Evolutionary conservation across 2,329 filamentous ascomycete genomes (phyloP), one percentile per base, ranked within the genome.

Genomic region (Aspergillus latus): DNA sequence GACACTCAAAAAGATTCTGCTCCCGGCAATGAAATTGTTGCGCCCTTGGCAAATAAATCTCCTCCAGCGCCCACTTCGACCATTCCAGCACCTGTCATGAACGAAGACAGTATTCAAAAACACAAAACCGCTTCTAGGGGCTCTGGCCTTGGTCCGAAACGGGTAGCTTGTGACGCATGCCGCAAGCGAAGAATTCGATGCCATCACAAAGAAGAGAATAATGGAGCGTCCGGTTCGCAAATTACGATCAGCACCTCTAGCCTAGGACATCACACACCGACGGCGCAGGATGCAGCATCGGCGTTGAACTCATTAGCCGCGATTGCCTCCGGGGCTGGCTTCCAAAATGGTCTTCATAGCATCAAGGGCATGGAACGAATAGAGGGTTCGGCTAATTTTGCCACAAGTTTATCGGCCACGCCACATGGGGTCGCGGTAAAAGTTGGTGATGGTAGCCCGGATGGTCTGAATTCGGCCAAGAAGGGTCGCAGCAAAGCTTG

Each of bases 401-500:
- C 63, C 34, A 61, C 67, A 1, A 56, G 64, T 13, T 59, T 68
- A 13, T 59, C 71, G 60, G 62, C 65, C 15, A 65, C 65, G 11
- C 68, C 70, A 13, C 66, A 64, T 36, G 58, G 61, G 9, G 59
- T 61, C 10, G 57, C 53, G n/a, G 67, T 67, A 36, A 66, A 66
- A 28, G 55, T 66, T 1, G 63, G 66, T 46, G 72, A 73, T 54
- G 46, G 63, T 9, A 72, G 69, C 40, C 69, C 69, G 9, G 69
- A 73, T 40, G 72, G 72, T 28, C 46, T 58, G 5, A 68, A 62
- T 52, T 71, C 81, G 57, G 77, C 76, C 45, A 80, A 84, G 71
- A 83, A 84, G 67, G 79, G 83, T 57, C 72, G 84, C 64, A 85
- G 80, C 64, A 87, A 86, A 69, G 85, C 85, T 43, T 88, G 85